These are phyloP conservation scores for Hypoxylon intermedium DNA, from an alignment of 495 filamentous ascomycete species.

Conservation along the genomic window DNA sequence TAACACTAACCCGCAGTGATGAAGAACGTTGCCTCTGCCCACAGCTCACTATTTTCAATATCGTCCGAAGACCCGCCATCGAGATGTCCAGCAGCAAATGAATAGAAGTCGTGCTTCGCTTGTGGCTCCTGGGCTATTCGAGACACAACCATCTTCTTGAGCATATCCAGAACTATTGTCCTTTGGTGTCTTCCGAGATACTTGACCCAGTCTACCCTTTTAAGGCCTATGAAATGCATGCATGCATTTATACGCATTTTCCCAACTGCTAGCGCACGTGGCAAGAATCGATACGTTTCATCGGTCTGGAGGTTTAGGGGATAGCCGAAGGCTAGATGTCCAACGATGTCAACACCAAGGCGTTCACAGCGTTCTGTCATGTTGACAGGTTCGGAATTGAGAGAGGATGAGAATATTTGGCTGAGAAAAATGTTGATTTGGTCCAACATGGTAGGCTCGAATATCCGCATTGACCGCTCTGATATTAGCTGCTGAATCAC, in stretches of 20 bases:
- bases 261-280: not conserved
- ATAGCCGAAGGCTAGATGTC: constrained; percentile 13
- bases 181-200: not conserved
- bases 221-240: not conserved
- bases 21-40: constrained; percentile 17
- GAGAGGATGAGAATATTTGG: constrained; percentile 38
- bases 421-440: constrained; percentile 15
- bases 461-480: constrained; percentile 21
- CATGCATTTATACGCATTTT: not conserved
- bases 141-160: constrained; percentile 14
- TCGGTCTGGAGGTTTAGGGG: constrained; percentile 10
- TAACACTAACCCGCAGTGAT: constrained; percentile 33
- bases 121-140: constrained; percentile 7
- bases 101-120: constrained; percentile 29
- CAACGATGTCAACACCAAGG: constrained; percentile 17
- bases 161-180: not conserved
- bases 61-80: not conserved
- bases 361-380: constrained; percentile 9
- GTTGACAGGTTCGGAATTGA: constrained; percentile 6
- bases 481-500: constrained; percentile 14
- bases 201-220: not conserved
- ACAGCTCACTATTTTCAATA: not conserved
- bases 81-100: constrained; percentile 43
- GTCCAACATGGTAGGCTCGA: constrained; percentile 11
- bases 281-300: constrained; percentile 5